These are phyloP conservation scores for Boletus mariae DNA, from an alignment of 1,284 basidiomycete genomes.

Conservation along the genomic window DNA sequence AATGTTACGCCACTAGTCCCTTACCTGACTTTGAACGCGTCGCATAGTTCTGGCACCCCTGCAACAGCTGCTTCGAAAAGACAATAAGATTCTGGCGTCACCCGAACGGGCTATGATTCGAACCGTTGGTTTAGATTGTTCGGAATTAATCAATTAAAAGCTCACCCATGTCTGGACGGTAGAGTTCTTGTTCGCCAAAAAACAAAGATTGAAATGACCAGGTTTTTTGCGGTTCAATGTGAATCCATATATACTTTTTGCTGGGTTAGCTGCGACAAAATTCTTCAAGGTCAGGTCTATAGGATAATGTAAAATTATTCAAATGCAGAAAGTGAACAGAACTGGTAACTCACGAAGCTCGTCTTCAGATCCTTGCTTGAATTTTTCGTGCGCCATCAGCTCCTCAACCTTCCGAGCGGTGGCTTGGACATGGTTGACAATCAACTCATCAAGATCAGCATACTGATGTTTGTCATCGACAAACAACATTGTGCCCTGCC, in stretches of 20 bases:
- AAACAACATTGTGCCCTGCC: constrained; percentile 71
- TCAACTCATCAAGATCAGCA: constrained; percentile 94
- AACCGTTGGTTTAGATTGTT: constrained; percentile 5
- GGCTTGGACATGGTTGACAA: constrained; percentile 95
- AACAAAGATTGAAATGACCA: constrained; percentile 92
- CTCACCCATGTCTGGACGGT: constrained; percentile 88
- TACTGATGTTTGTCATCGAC: constrained; percentile 84
- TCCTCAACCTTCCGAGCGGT: constrained; percentile 94
- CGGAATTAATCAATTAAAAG: neutral
- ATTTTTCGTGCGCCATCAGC: constrained; percentile 95
- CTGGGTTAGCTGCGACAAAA: constrained; percentile 89
- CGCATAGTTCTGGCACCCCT: constrained; percentile 88
- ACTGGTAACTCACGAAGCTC: constrained; percentile 72
- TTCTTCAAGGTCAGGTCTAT: constrained; percentile 87
- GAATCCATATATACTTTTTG: constrained; percentile 95
- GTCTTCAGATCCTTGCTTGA: constrained; percentile 83
- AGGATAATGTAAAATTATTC: neutral
- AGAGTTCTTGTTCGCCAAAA: constrained; percentile 88
- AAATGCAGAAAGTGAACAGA: neutral
- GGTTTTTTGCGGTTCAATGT: constrained; percentile 87
- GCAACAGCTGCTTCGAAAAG: constrained; percentile 85
- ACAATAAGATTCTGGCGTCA: constrained; percentile 87
- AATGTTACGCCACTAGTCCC: constrained; percentile 15
- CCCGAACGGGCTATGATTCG: constrained; percentile 70
- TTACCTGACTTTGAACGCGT: constrained; percentile 91